These are phyloP conservation scores for Cryptosporidium muris DNA, from an alignment of 169 alveolate species.

Conservation along the genomic window DNA sequence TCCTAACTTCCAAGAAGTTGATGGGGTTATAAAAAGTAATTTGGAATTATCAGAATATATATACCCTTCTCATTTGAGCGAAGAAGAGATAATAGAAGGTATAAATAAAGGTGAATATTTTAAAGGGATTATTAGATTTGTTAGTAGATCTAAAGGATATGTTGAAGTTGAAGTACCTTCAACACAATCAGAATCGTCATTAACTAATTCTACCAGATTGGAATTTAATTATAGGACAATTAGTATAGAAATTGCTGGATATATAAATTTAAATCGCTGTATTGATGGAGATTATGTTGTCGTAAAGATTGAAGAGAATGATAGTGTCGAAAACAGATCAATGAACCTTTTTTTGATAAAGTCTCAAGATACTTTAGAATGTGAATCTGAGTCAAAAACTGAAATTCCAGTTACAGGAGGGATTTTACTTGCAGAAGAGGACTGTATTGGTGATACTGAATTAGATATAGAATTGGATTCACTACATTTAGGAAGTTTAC, in stretches of 20 bases:
- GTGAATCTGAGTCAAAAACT: constrained; percentile 74
- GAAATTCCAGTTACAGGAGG: constrained; percentile 76
- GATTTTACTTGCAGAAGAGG: constrained; percentile 72
- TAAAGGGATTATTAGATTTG: constrained; percentile 87
- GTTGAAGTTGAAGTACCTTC: constrained; percentile 76
- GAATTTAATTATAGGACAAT: constrained; percentile 77
- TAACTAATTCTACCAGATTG: constrained; percentile 71
- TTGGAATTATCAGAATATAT: constrained; percentile 2
- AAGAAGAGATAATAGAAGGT: constrained; percentile 78
- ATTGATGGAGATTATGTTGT: constrained; percentile 97
- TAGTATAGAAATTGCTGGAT: constrained; percentile 86
- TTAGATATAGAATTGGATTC: constrained; percentile 35
- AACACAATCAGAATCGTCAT: constrained; percentile 6
- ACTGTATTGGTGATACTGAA: constrained; percentile 40
- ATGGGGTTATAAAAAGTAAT: constrained; percentile 74
- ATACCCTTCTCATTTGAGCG: constrained; percentile 78
- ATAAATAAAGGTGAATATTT: constrained; percentile 85
- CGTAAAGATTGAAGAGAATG: constrained; percentile 85
- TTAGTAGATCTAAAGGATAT: constrained; percentile 75
- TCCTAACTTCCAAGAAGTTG: constrained; percentile 34
- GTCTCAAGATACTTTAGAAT: constrained; percentile 74
- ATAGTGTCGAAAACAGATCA: constrained; percentile 73
- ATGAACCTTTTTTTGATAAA: constrained; percentile 40
- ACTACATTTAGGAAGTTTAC: constrained; percentile 71
- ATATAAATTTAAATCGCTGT: constrained; percentile 92